A percentile compares a stretch with the other conserved stretches of the same genome.
These are phyloP conservation scores for Ganoderma resinaceum DNA, from an alignment of 1,284 basidiomycete genomes.

Conservation along the genomic window DNA sequence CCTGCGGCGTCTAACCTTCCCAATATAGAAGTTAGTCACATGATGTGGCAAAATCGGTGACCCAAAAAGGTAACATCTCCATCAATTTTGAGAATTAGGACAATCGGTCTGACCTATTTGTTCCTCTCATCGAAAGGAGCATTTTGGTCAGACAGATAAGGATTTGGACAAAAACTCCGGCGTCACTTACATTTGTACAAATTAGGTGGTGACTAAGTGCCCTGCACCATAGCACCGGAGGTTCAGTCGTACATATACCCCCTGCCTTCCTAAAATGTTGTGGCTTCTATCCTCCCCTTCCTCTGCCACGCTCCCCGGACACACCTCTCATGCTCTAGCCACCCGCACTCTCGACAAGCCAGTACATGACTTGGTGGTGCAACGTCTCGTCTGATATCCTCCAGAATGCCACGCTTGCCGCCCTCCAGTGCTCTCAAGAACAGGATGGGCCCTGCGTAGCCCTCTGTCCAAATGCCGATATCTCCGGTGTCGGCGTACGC, in stretches of 20 bases:
- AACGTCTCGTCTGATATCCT: conserved; percentile 6
- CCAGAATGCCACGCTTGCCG: conserved; percentile 16
- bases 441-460: conserved; percentile 22
- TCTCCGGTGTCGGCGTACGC: conserved; percentile 39
- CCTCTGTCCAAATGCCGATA: conserved; percentile 38
- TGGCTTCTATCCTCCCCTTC: background rate
- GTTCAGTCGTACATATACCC: background rate
- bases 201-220: too few species aligned
- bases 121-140: too few species aligned
- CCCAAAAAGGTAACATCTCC: too few species aligned
- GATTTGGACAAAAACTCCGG: too few species aligned
- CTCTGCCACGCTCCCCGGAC: background rate
- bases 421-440: conserved; percentile 14
- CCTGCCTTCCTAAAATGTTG: background rate
- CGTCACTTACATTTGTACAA: too few species aligned
- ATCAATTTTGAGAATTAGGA: too few species aligned
- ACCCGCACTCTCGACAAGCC: background rate
- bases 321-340: conserved; percentile 9
- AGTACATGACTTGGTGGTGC: conserved; percentile 23
- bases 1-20: too few species aligned
- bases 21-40: too few species aligned
- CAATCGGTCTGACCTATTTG: too few species aligned
- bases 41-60: too few species aligned
- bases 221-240: too few species aligned
- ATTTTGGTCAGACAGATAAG: too few species aligned